Base-by-base conservation (phyloP, 306 rosid genomes). In the Oemleria cerasiformis region DNA sequence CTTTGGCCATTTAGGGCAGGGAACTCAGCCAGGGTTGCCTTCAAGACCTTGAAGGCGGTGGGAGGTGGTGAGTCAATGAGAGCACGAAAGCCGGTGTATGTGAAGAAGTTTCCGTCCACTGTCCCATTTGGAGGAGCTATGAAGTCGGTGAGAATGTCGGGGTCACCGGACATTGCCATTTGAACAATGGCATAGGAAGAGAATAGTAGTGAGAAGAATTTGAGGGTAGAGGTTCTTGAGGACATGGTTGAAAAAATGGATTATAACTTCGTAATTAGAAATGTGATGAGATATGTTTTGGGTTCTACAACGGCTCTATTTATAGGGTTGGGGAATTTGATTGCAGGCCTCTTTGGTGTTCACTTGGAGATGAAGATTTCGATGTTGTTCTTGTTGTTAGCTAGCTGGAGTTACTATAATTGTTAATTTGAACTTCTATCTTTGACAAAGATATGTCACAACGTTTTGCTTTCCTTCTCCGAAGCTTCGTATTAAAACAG, bases 81-180 rank as follows among this genome's bases (percentile, higher is more conserved):
- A 77, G 15, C 63, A 13, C 63, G 41, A 13, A 58, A 13, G 42
- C 63, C 63, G 6, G 63, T 58, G 63, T 25, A 30, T 30, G 63
- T 58, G 40, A 56, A 58, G 63, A 14, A 85, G 55, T 43, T 71
- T 1, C 75, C 82, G n/a, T 75, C 77, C 4, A 62, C 9, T 14
- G 15, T 11, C 15, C 43, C 75, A 23, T 43, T 25, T 5, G 58
- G 71, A 0, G 79, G 90, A n/a, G 5, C 12, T 42, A 82, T 20
- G 73, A 77, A 86, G 68, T 88, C 87, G 0, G 79, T 34, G 0
- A 86, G 67, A 7, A 86, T 86, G 53, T 86, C 64, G 0, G 90
- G 81, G 21, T 88, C 63, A 25, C 63, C 70, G 0, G 83, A 78
- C 9, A 6, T 51, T 59, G 80, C 67, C 25, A 67, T 73, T 70